A percentile compares a stretch with the other conserved stretches of the same genome.
phyloP scores from a whole-genome alignment of 805 yeast genomes.

The Lipomyces chichibuensis region DNA sequence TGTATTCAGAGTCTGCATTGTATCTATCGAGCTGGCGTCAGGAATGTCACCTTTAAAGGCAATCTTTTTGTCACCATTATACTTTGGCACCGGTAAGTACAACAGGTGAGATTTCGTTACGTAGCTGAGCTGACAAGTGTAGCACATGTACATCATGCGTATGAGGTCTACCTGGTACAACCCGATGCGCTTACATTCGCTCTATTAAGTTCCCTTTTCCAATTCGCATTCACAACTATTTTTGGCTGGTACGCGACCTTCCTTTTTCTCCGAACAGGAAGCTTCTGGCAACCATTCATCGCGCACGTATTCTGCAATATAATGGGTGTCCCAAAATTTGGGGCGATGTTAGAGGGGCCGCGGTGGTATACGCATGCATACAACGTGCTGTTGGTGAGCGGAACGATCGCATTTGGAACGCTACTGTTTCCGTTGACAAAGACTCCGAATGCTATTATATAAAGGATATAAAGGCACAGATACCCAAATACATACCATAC shows the following conservation, averaged over 20 bases:
- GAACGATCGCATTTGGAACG: constrained; percentile 48
- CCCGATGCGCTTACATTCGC: constrained; percentile 43
- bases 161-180: constrained; percentile 47
- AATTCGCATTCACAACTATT: constrained; percentile 64
- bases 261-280: constrained; percentile 56
- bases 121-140: background rate
- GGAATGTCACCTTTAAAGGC: constrained; percentile 35
- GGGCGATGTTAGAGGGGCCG: constrained; percentile 19
- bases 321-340: constrained; percentile 63
- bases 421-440: constrained; percentile 41
- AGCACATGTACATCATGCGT: constrained; percentile 79
- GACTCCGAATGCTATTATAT: constrained; percentile 27
- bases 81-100: constrained; percentile 57
- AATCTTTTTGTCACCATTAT: constrained; percentile 56
- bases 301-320: constrained; percentile 71
- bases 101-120: background rate
- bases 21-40: constrained; percentile 41
- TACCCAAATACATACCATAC: constrained; percentile 1
- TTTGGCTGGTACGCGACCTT: constrained; percentile 72
- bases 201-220: constrained; percentile 51
- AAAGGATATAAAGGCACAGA: background rate
- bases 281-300: constrained; percentile 58
- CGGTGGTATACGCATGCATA: constrained; percentile 41
- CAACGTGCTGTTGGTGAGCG: constrained; percentile 52
- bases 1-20: constrained; percentile 59